These are phyloP conservation scores for Mortierella sp. DNA, from an alignment of 371 early-diverging fungal species.

Conservation along the genomic window DNA sequence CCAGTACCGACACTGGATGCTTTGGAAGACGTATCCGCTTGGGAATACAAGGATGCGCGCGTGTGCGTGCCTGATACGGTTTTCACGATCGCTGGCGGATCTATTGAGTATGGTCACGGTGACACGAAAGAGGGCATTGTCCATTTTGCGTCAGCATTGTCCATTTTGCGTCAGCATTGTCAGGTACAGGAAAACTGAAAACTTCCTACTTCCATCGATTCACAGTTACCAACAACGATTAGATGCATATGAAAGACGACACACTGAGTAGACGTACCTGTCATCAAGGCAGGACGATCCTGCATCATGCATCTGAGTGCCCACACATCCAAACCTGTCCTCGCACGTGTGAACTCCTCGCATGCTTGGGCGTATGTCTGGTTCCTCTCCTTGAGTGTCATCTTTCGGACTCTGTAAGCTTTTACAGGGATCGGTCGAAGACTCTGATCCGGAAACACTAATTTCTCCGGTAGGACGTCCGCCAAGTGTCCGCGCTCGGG, in stretches of 20 bases:
- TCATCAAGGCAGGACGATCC: slow-evolving; percentile 43
- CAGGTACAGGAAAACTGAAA: no score
- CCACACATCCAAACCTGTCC: slow-evolving; percentile 46
- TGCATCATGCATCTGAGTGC: slow-evolving; percentile 46
- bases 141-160: no score
- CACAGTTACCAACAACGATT: no score
- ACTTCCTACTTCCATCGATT: no score
- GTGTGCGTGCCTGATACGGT: slow-evolving; percentile 26
- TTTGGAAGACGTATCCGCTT: slow-evolving; percentile 1
- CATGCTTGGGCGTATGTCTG: slow-evolving; percentile 29
- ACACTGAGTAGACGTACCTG: slow-evolving; percentile 11
- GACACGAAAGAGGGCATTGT: no score
- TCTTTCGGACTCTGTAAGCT: slow-evolving; percentile 35
- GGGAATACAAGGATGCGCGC: neutral
- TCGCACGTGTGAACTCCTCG: slow-evolving; percentile 39
- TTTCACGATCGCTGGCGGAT: slow-evolving; percentile 37
- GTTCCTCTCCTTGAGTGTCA: slow-evolving; percentile 35
- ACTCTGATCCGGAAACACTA: slow-evolving; percentile 46
- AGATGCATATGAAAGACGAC: neutral
- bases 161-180: no score
- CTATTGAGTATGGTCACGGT: slow-evolving; percentile 5
- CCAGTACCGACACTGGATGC: neutral
- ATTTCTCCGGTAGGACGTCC: slow-evolving; percentile 15
- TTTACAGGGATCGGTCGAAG: slow-evolving; percentile 41
- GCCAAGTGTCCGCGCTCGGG: slow-evolving; percentile 18